Conservation (phyloP, 164 flowering plant species). For the Platanus orientalis region DNA sequence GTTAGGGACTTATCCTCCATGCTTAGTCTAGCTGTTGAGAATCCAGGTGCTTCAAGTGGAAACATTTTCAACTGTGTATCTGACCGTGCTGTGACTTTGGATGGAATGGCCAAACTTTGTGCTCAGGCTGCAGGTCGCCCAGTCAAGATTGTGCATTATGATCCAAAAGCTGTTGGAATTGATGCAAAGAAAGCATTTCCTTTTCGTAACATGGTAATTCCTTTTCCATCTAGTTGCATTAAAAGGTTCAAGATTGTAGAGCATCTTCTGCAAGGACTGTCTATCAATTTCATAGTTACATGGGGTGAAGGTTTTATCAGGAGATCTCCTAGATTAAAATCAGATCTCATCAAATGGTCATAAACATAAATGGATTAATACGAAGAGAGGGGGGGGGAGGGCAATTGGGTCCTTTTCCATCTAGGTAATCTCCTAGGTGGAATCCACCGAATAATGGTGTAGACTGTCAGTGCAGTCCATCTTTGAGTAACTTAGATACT, state of each 20-base stretch:
- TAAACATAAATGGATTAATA: too few species aligned
- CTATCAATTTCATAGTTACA: too few species aligned
- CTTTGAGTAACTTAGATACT: too few species aligned
- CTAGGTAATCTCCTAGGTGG: not conserved
- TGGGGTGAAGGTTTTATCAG: too few species aligned
- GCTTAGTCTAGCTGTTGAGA: constrained; percentile 81
- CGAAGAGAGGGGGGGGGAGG: too few species aligned
- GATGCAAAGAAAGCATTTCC: constrained; percentile 98
- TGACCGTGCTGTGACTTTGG: constrained; percentile 92
- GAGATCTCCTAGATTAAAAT: too few species aligned
- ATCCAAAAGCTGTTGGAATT: constrained; percentile 76
- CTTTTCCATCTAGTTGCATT: not conserved
- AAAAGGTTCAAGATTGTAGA: not conserved
- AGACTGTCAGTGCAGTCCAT: too few species aligned
- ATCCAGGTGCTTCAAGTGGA: constrained; percentile 57
- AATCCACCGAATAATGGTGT: not conserved
- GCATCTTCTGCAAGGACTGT: not conserved
- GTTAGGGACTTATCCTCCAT: constrained; percentile 87
- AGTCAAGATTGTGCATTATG: constrained; percentile 76
- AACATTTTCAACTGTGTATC: constrained; percentile 93
- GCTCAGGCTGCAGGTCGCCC: constrained; percentile 81
- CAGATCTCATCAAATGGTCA: too few species aligned
- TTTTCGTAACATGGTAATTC: constrained; percentile 87
- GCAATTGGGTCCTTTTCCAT: not conserved
- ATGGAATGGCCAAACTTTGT: constrained; percentile 91